Conservation (phyloP, 768 basidiomycete species). For the Pleurotus djamor region DNA sequence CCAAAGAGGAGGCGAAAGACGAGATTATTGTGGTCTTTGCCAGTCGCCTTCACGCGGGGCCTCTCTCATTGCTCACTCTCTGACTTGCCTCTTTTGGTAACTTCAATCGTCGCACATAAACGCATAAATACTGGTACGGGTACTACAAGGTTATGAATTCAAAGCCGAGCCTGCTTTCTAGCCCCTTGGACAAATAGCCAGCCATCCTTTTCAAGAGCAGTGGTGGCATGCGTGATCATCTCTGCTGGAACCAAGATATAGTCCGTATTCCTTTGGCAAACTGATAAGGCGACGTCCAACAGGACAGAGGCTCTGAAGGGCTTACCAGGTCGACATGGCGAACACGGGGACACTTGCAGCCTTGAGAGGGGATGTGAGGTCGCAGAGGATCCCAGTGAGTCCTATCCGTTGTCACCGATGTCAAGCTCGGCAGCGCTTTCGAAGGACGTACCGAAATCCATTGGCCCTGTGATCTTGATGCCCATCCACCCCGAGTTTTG, state of each 20-base stretch:
- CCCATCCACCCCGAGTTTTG: constrained; percentile 50
- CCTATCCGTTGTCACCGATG: constrained; percentile 25
- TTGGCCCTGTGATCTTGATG: constrained; percentile 63
- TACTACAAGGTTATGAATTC: neutral
- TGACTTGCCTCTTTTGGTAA: constrained; percentile 5
- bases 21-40: too few relatives aligned
- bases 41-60: too few relatives aligned
- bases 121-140: too few relatives aligned
- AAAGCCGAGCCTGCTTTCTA: constrained; percentile 10
- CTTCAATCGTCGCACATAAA: neutral
- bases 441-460: constrained; percentile 55
- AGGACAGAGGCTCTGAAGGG: neutral
- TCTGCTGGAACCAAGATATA: constrained; percentile 55
- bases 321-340: constrained; percentile 62
- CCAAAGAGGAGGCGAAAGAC: too few relatives aligned
- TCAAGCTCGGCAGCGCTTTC: neutral
- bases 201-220: constrained; percentile 44
- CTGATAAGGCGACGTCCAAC: neutral
- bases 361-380: constrained; percentile 53
- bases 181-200: constrained; percentile 41
- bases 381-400: constrained; percentile 55
- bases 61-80: constrained; percentile 14
- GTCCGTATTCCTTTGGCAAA: constrained; percentile 58
- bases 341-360: constrained; percentile 52
- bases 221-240: constrained; percentile 36